Conservation (phyloP, 1,284 basidiomycete species). For the Cerioporus squamosus region DNA sequence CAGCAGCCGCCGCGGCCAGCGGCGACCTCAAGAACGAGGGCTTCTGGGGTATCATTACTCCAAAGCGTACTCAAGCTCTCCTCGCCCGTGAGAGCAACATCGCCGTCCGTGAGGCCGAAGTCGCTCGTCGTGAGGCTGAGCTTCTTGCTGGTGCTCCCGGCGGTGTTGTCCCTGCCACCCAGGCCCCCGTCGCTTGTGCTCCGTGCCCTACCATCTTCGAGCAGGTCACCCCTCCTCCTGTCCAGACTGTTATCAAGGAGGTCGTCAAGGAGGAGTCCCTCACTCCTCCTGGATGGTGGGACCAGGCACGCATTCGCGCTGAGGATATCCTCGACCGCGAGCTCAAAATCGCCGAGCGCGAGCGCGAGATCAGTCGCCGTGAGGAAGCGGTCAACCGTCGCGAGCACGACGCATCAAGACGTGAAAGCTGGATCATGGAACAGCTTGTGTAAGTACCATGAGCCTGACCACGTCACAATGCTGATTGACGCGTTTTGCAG, state of each 20-base stretch:
- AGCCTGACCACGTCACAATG: background rate
- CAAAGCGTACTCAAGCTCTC: conserved; percentile 78
- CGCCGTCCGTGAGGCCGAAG: conserved; percentile 79
- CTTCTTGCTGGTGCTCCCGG: conserved; percentile 79
- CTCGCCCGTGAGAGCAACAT: conserved; percentile 76
- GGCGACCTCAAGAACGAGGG: conserved; percentile 51
- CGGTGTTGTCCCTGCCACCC: conserved; percentile 53
- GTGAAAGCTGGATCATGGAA: conserved; percentile 88
- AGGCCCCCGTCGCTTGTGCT: conserved; percentile 53
- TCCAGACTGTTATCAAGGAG: conserved; percentile 83
- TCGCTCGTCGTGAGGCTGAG: conserved; percentile 84
- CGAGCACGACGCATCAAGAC: conserved; percentile 81
- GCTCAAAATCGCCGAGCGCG: conserved; percentile 79
- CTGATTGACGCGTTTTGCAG: conserved; percentile 41
- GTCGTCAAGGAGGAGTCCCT: conserved; percentile 80
- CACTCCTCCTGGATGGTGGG: conserved; percentile 75
- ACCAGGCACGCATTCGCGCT: conserved; percentile 62
- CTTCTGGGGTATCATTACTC: conserved; percentile 72
- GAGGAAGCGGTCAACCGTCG: conserved; percentile 82
- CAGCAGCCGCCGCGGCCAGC: conserved; percentile 37
- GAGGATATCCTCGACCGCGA: conserved; percentile 83
- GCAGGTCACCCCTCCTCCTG: conserved; percentile 50
- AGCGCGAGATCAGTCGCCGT: conserved; percentile 80
- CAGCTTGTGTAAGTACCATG: conserved; percentile 72
- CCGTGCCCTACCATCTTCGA: conserved; percentile 60